Evolutionary conservation across 441 rosid species (phyloP).

Genomic region (Theobroma grandiflorum): DNA sequence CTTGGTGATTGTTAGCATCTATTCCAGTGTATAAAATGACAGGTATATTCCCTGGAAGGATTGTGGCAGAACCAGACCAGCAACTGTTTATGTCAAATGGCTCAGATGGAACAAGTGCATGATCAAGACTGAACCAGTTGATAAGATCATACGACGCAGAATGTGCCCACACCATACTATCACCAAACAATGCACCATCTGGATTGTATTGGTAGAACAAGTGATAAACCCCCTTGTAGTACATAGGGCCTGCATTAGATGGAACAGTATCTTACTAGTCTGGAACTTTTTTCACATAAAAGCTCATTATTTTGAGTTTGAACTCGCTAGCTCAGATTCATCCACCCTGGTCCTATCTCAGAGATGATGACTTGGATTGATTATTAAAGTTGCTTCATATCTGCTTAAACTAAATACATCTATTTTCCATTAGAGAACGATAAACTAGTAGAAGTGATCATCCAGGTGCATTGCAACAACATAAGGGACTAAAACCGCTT

Average conservation of each 20-base stretch:
- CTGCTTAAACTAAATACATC: not conserved
- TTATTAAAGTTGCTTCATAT: not conserved
- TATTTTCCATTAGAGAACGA: too few relatives aligned
- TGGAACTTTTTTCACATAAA: not conserved
- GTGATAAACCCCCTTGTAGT: constrained; percentile 62
- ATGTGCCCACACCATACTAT: constrained; percentile 62
- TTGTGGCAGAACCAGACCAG: constrained; percentile 66
- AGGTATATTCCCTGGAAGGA: constrained; percentile 48
- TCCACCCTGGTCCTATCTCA: not conserved
- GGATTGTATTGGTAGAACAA: constrained; percentile 69
- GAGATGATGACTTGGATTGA: constrained; percentile 2
- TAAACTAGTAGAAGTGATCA: too few relatives aligned
- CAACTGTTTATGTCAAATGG: constrained; percentile 59
- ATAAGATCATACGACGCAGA: constrained; percentile 63
- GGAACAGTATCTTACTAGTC: constrained; percentile 4
- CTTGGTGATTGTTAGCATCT: constrained; percentile 46
- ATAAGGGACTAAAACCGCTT: not conserved
- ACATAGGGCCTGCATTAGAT: constrained; percentile 49
- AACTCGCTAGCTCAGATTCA: not conserved
- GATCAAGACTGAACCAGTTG: constrained; percentile 55
- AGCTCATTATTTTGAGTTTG: not conserved
- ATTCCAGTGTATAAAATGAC: constrained; percentile 62
- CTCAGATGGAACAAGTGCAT: constrained; percentile 57
- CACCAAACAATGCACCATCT: constrained; percentile 49
- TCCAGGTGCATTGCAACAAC: not conserved